Evolutionary conservation across 371 early-diverging fungal genomes (phyloP).

Genomic region (Mortierella sp.): DNA sequence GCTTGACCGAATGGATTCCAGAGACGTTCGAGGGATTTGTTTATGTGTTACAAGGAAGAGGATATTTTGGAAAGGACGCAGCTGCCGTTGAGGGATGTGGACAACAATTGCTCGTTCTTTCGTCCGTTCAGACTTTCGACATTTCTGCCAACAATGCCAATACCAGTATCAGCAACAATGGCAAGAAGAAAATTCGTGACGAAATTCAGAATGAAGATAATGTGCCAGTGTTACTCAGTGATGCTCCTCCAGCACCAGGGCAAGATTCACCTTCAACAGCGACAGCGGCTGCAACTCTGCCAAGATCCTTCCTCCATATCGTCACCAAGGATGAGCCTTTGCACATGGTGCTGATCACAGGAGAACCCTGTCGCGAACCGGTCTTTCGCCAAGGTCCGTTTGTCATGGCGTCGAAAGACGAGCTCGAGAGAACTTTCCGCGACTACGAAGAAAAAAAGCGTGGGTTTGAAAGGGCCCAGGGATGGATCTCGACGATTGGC

Average conservation of each 20-base stretch:
- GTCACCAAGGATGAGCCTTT: slow-evolving; percentile 2
- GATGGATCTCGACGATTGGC: slow-evolving; percentile 54
- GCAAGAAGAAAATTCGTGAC: too few relatives aligned
- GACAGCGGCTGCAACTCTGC: too few relatives aligned
- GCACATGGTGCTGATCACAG: slow-evolving; percentile 53
- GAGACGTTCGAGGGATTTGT: slow-evolving; percentile 69
- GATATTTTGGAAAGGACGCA: slow-evolving; percentile 61
- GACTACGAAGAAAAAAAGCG: slow-evolving; percentile 62
- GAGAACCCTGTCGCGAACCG: slow-evolving; percentile 64
- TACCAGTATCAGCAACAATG: too few relatives aligned
- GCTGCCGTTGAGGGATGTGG: slow-evolving; percentile 20
- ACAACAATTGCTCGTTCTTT: too few relatives aligned
- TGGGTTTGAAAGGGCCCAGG: slow-evolving; percentile 67
- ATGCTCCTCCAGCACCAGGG: too few relatives aligned
- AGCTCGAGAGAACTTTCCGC: slow-evolving; percentile 63
- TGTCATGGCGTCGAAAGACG: slow-evolving; percentile 67
- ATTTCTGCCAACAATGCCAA: too few relatives aligned
- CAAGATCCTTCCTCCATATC: too few relatives aligned
- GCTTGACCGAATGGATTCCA: slow-evolving; percentile 67
- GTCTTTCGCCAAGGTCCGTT: slow-evolving; percentile 71
- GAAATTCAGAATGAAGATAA: too few relatives aligned
- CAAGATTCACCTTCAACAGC: too few relatives aligned
- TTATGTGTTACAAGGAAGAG: slow-evolving; percentile 72
- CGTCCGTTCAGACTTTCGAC: too few relatives aligned
- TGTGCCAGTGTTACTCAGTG: too few relatives aligned